phyloP scores from a whole-genome alignment of 1,284 basidiomycete species.

The Boletellus deceptivus region DNA sequence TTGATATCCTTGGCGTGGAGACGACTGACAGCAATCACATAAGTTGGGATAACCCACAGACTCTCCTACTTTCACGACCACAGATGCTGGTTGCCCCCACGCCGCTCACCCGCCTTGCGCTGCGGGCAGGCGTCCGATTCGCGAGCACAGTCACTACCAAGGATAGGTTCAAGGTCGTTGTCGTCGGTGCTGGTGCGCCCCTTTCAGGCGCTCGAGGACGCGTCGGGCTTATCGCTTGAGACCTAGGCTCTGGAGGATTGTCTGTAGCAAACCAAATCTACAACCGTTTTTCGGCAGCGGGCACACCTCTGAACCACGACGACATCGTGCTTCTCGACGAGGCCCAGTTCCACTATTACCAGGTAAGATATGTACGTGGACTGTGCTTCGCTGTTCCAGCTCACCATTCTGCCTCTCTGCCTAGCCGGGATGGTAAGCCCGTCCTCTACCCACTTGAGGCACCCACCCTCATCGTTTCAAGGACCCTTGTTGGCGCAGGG shows the following conservation, averaged over 20 bases:
- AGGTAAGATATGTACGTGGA: background rate
- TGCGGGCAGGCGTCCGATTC: slow-evolving; percentile 23
- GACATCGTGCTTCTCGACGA: slow-evolving; percentile 86
- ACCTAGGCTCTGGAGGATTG: slow-evolving; percentile 58
- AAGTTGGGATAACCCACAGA: no score
- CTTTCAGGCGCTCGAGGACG: background rate
- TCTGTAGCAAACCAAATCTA: slow-evolving; percentile 83
- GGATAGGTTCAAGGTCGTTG: slow-evolving; percentile 59
- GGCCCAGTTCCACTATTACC: slow-evolving; percentile 72
- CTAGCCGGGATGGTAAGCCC: slow-evolving; percentile 74
- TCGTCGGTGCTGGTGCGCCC: slow-evolving; percentile 63
- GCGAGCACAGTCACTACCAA: slow-evolving; percentile 40
- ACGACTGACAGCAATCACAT: no score
- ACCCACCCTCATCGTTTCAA: slow-evolving; percentile 32
- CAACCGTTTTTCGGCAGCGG: slow-evolving; percentile 69
- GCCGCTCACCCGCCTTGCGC: slow-evolving; percentile 2
- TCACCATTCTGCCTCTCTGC: slow-evolving; percentile 5
- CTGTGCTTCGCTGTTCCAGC: background rate
- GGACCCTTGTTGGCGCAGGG: slow-evolving; percentile 92
- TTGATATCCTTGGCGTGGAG: no score
- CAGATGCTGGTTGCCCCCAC: slow-evolving; percentile 15
- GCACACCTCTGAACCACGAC: slow-evolving; percentile 63
- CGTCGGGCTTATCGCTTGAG: background rate
- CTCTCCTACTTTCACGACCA: background rate
- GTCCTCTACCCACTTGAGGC: background rate